Conservation (phyloP, 768 basidiomycete species). For the Gloeopeniophorella convolvens region DNA sequence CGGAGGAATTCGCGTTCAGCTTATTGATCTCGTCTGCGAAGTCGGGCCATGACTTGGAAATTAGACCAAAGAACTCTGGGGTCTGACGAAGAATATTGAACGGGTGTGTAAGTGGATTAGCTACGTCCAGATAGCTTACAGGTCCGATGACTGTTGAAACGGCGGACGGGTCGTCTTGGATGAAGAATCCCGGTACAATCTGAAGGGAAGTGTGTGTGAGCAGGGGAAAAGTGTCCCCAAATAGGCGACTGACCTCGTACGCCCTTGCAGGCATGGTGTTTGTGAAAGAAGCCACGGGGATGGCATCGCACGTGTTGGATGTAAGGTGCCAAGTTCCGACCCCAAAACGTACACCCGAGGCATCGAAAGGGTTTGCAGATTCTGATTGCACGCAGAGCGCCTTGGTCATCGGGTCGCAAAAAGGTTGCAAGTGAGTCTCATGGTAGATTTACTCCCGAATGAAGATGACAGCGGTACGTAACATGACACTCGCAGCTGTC, state of each 20-base stretch:
- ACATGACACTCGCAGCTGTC: too few relatives aligned
- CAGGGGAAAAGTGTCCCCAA: not conserved
- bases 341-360: too few relatives aligned
- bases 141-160: constrained; percentile 3
- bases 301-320: not conserved
- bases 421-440: too few relatives aligned
- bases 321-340: not conserved
- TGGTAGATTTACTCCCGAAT: too few relatives aligned
- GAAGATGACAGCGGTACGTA: too few relatives aligned
- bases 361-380: too few relatives aligned
- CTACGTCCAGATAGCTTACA: not conserved
- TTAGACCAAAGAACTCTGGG: constrained; percentile 12
- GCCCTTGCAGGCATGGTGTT: not conserved
- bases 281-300: too few relatives aligned
- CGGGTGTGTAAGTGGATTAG: not conserved
- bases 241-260: constrained; percentile 2
- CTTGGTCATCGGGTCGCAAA: too few relatives aligned
- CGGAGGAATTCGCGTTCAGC: not conserved
- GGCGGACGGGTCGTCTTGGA: not conserved
- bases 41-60: constrained; percentile 7
- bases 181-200: constrained; percentile 15
- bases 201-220: not conserved
- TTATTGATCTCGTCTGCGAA: not conserved
- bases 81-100: constrained; percentile 1
- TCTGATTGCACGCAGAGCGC: too few relatives aligned